Base-by-base conservation (phyloP, 2,329 filamentous ascomycete species). In the Aspergillus pseudoviridinutans region DNA sequence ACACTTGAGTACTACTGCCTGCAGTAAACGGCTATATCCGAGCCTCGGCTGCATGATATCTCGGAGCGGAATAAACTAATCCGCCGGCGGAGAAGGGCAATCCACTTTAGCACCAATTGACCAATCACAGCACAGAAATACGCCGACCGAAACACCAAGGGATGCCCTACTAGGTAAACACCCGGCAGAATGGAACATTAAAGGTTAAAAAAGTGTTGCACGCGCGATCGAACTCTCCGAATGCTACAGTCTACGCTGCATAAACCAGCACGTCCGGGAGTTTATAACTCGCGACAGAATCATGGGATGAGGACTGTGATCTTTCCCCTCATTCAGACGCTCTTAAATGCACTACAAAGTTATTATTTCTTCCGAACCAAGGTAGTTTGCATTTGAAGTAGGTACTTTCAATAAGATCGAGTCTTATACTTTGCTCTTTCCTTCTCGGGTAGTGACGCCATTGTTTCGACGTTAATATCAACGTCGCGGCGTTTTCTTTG, bases 241-340 rank as follows among this genome's bases (percentile, higher is more conserved):
- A 76, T 75, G 71, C 72, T 76, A 68, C 62, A 57, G 64, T 63
- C 71, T 77, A 77, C 75, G 75, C 75, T 51, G 75, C 72, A 77
- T 75, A 76, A 67, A 71, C 71, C 73, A 77, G 72, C 69, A 76
- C 74, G 62, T 62, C 49, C 27, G 17, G 49, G 14, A 29, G 41
- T 60, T 59, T 61, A 64, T 58, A 57, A 60, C 55, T 38, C 32
- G 25, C 54, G n/a, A 14, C 49, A 7, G 32, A 4, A 44, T 44
- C n/a, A 27, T 14, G 44, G 44, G 22, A 14, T 12, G 44, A 25
- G 24, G 24, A 8, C 6, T 24, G 5, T 4, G 4, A 12, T 14
- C 22, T 8, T 1, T 25, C 27, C 14, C 2, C 42, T 46, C 20
- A 22, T 46, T 46, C n/a, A 22, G 8, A 51, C 10, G 20, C 28